phyloP scores from a whole-genome alignment of 495 filamentous ascomycete species.

The Aspergillus affinis region DNA sequence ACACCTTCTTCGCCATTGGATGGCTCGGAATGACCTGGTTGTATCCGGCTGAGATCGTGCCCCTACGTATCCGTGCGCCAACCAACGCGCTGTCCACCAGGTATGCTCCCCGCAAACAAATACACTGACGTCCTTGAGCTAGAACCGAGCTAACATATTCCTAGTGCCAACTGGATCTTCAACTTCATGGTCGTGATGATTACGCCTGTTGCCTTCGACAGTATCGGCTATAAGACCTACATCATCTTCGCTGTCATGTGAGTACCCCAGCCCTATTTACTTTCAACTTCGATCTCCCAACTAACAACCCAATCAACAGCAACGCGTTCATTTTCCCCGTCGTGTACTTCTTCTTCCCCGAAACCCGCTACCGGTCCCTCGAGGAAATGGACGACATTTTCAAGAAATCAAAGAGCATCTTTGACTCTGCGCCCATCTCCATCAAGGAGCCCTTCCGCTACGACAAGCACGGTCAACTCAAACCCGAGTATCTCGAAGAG shows the following conservation, averaged over 20 bases:
- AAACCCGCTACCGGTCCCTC: conserved; percentile 66
- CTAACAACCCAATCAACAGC: conserved; percentile 32
- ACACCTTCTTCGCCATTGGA: conserved; percentile 73
- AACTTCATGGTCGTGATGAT: conserved; percentile 68
- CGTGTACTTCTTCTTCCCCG: conserved; percentile 72
- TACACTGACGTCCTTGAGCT: conserved; percentile 25
- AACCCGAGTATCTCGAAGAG: conserved; percentile 32
- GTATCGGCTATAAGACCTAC: conserved; percentile 71
- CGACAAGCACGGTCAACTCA: conserved; percentile 65
- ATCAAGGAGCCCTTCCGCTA: conserved; percentile 61
- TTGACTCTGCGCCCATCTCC: conserved; percentile 60
- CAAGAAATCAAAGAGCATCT: conserved; percentile 53
- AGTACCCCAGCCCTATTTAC: conserved; percentile 11
- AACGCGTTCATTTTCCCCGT: conserved; percentile 70
- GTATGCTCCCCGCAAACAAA: conserved; percentile 25
- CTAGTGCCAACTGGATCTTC: conserved; percentile 40
- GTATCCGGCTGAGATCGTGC: conserved; percentile 71
- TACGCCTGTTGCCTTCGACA: conserved; percentile 66
- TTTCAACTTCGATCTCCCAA: background rate
- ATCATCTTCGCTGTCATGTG: conserved; percentile 76
- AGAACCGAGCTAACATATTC: conserved; percentile 10
- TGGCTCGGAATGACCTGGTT: conserved; percentile 80
- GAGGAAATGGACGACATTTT: conserved; percentile 78
- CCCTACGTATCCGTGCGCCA: conserved; percentile 68
- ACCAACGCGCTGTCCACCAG: conserved; percentile 70